Evolutionary conservation across 2,329 filamentous ascomycete species (phyloP).

Genomic region (Daldinia eschscholtzii): DNA sequence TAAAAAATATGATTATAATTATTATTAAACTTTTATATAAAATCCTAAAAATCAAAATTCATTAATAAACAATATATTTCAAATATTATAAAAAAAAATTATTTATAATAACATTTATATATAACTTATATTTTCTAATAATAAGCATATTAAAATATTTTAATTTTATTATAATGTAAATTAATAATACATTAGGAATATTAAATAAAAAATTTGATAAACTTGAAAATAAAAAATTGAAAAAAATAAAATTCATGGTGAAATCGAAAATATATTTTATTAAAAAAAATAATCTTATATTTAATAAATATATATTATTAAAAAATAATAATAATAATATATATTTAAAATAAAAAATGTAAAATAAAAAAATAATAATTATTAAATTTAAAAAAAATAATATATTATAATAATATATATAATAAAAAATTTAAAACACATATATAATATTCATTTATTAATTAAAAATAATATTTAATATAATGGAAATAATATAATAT

Average conservation of each 20-base stretch:
- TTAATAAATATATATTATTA: not conserved
- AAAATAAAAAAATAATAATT: not conserved
- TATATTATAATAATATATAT: not conserved
- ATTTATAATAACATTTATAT: conserved; percentile 3
- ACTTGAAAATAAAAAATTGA: not conserved
- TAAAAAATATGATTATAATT: not conserved
- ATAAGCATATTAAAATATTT: not conserved
- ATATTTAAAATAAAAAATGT: not conserved
- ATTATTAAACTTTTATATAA: not conserved
- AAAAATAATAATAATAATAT: not conserved
- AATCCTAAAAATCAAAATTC: not conserved
- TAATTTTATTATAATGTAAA: conserved; percentile 3
- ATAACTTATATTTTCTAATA: conserved; percentile 4
- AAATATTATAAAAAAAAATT: conserved; percentile 3
- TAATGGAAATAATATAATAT: not conserved
- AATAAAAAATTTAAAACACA: not conserved
- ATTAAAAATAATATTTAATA: not conserved
- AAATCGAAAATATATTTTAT: not conserved
- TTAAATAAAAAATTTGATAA: conserved; percentile 2
- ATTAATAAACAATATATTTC: not conserved
- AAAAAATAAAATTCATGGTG: not conserved
- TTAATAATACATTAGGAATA: not conserved
- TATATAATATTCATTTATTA: not conserved
- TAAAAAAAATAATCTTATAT: not conserved
- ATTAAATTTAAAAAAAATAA: not conserved